These are phyloP conservation scores for Paecilomyces dactylethromorphus DNA, from an alignment of 2,329 filamentous ascomycete genomes.

Conservation along the genomic window DNA sequence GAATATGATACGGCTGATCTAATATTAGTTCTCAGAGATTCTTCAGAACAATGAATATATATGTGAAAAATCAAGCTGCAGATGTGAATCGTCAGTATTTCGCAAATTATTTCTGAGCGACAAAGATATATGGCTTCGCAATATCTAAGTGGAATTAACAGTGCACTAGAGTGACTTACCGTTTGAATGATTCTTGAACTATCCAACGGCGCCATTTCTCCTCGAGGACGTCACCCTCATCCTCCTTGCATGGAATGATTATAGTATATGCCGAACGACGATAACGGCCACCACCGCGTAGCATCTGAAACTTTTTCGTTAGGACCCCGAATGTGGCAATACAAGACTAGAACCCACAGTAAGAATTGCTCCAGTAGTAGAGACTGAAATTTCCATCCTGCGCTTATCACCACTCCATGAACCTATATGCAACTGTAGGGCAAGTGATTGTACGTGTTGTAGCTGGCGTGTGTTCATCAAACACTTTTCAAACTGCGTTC, in stretches of 20 bases:
- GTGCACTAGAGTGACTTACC: not conserved
- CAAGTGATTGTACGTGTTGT: not conserved
- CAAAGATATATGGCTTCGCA: too few relatives aligned
- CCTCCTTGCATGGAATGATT: not conserved
- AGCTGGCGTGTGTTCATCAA: not conserved
- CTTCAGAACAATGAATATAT: not conserved
- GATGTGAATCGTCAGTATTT: not conserved
- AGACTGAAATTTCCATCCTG: not conserved
- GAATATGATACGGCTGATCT: not conserved
- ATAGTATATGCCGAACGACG: not conserved
- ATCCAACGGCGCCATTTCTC: not conserved
- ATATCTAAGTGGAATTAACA: too few relatives aligned
- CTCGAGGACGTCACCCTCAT: not conserved
- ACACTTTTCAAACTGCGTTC: not conserved
- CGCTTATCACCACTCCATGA: not conserved
- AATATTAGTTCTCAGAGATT: not conserved
- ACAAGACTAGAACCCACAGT: not conserved
- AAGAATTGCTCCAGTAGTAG: not conserved
- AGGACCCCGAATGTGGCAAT: too few relatives aligned
- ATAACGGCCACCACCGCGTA: not conserved
- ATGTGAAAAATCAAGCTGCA: not conserved
- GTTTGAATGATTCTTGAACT: not conserved
- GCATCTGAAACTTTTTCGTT: not conserved
- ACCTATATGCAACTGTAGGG: not conserved
- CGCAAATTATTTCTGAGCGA: not conserved